Evolutionary conservation across 1,284 basidiomycete genomes (phyloP), one percentile per base, ranked within the genome.

Genomic region (Sphagnurus paluster): DNA sequence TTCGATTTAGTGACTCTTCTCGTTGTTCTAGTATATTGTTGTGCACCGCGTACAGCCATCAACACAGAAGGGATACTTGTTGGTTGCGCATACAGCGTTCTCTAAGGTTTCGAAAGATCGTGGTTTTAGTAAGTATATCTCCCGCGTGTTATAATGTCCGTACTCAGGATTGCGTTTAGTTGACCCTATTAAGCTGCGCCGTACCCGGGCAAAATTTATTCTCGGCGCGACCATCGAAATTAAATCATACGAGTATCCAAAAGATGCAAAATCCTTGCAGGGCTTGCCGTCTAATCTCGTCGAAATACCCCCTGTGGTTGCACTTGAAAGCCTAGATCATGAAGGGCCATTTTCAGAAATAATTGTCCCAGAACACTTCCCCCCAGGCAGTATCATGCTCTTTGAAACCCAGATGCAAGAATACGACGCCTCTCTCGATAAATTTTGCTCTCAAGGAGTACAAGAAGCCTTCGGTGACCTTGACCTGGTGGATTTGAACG

Each of bases 51-150:
- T 97, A 4, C 90, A 97, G 56, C 93, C 94, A 0, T 68, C 68
- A n/a, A 91, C 90, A 0, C 92, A 93, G 67, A 89, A 89, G 61
- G 95, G 95, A 0, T 98, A 94, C 66, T 63, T 98, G 32, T 76
- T 98, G 14, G 80, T 98, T 14, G 89, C 90, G 1, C 93, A 95
- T 56, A 94, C 90, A 0, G 93, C 93, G 0, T 97, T 95, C 73
- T 68, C 71, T 25, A 89, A 87, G 58, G 86, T 87, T 2, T 79
- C 77, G 32, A 88, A 86, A 53, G 88, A 87, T 48, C 82, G 91
- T 49, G 93, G 92, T 1, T 73, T 70, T 59, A 82, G 92, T 93
- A 50, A 47, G 71, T 29, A 16, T 23, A 44, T 19, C 44, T 51
- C 33, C 16, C 21, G n/a, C n/a, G n/a, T n/a, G n/a, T n/a, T n/a